Evolutionary conservation across 2,329 filamentous ascomycete species (phyloP).

Genomic region (Apiospora hydei): DNA sequence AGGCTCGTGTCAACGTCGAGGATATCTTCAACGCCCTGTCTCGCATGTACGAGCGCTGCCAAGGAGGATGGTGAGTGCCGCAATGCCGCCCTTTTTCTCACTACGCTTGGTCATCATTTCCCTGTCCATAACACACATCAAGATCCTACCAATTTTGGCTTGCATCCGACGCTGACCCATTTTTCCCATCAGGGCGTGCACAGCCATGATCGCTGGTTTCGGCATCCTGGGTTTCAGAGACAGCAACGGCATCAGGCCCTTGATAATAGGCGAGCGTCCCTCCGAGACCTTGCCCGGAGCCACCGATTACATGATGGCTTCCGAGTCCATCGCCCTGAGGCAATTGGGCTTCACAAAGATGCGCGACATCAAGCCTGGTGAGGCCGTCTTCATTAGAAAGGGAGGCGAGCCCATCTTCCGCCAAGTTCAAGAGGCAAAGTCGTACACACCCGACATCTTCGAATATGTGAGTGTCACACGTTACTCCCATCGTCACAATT

Average conservation of each 20-base stretch:
- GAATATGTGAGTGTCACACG: slow-evolving; percentile 72
- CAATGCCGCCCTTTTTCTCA: not conserved
- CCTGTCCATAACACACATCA: not conserved
- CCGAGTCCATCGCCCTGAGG: slow-evolving; percentile 76
- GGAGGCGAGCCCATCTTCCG: slow-evolving; percentile 72
- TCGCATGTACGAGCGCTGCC: slow-evolving; percentile 75
- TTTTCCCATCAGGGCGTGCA: slow-evolving; percentile 65
- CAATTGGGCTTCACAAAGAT: slow-evolving; percentile 76
- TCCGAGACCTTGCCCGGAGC: slow-evolving; percentile 61
- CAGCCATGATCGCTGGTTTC: slow-evolving; percentile 84
- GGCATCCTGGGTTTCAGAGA: slow-evolving; percentile 86
- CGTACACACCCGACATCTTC: slow-evolving; percentile 79
- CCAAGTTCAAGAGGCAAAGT: slow-evolving; percentile 68
- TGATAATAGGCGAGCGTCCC: slow-evolving; percentile 49
- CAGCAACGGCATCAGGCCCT: slow-evolving; percentile 77
- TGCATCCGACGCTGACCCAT: slow-evolving; percentile 68
- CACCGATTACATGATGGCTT: slow-evolving; percentile 81
- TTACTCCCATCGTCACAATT: too few species aligned
- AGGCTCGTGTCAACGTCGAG: slow-evolving; percentile 81
- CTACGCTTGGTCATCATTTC: not conserved
- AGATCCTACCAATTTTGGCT: not conserved
- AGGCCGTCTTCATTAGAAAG: slow-evolving; percentile 80
- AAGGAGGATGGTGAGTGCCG: slow-evolving; percentile 19
- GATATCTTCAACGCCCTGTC: slow-evolving; percentile 79
- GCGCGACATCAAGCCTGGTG: slow-evolving; percentile 73